Conservation (phyloP, 768 basidiomycete species). For the Serendipita sp. region DNA sequence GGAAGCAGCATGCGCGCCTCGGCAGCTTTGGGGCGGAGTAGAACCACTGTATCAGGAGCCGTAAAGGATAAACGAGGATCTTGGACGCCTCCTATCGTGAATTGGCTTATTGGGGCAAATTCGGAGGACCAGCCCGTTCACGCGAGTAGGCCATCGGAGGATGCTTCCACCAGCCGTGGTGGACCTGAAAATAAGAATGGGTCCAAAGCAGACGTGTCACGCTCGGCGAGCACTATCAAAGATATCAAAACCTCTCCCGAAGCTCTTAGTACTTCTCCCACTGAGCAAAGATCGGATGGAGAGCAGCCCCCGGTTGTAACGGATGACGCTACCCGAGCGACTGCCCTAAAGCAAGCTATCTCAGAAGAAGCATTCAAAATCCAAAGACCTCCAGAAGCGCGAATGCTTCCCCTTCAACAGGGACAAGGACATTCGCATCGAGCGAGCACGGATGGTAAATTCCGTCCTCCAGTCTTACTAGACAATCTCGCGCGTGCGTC, state of each 20-base stretch:
- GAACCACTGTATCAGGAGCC: neutral
- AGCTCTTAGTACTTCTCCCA: no score
- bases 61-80: neutral
- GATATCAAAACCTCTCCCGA: no score
- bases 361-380: constrained; percentile 10
- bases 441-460: neutral
- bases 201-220: neutral
- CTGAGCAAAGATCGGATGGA: no score
- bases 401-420: neutral
- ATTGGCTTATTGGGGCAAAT: neutral
- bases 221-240: no score
- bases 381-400: constrained; percentile 8
- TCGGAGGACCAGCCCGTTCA: neutral
- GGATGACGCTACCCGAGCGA: constrained; percentile 2
- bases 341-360: constrained; percentile 10
- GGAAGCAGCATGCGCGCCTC: neutral
- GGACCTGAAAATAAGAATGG: neutral
- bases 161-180: no score
- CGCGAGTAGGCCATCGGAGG: neutral
- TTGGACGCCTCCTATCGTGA: neutral
- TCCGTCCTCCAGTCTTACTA: constrained; percentile 17
- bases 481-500: constrained; percentile 43
- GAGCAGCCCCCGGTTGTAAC: neutral
- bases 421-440: neutral
- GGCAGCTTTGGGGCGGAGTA: neutral